Conservation (phyloP, 2,329 filamentous ascomycete species). For the Trichocomaceae sp. region DNA sequence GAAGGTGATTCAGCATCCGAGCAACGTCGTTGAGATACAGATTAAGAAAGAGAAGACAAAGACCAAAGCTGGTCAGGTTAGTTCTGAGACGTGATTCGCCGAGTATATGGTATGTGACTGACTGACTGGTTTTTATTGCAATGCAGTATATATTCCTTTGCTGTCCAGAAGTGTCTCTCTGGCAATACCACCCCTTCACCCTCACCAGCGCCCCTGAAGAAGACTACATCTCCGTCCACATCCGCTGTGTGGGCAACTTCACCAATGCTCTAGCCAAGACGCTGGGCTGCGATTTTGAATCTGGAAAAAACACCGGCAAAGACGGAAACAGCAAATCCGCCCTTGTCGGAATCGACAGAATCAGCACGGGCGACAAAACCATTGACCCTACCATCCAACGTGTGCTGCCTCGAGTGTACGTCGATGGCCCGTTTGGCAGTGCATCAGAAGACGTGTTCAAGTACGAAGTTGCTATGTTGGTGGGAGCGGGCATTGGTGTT, state of each 20-base stretch:
- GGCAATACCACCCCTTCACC: constrained; percentile 86
- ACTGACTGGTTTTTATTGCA: not conserved
- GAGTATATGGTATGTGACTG: not conserved
- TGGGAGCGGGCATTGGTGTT: constrained; percentile 47
- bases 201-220: constrained; percentile 82
- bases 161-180: constrained; percentile 77
- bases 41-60: constrained; percentile 86
- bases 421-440: constrained; percentile 79
- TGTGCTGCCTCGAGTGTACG: constrained; percentile 70
- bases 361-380: constrained; percentile 41
- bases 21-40: constrained; percentile 83
- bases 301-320: constrained; percentile 25
- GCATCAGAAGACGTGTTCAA: constrained; percentile 79
- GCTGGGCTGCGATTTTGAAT: constrained; percentile 68
- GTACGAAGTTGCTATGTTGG: constrained; percentile 47
- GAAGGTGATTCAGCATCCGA: constrained; percentile 83
- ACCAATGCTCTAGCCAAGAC: constrained; percentile 62
- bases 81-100: not conserved
- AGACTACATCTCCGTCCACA: constrained; percentile 82
- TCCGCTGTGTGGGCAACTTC: constrained; percentile 77
- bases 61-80: constrained; percentile 64
- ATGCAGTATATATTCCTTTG: constrained; percentile 74
- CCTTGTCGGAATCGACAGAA: constrained; percentile 61
- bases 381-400: constrained; percentile 65
- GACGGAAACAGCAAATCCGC: constrained; percentile 45